A percentile compares a stretch with the other conserved stretches of the same genome.
Conservation (phyloP, 805 yeast species). For the Pichia californica region DNA sequence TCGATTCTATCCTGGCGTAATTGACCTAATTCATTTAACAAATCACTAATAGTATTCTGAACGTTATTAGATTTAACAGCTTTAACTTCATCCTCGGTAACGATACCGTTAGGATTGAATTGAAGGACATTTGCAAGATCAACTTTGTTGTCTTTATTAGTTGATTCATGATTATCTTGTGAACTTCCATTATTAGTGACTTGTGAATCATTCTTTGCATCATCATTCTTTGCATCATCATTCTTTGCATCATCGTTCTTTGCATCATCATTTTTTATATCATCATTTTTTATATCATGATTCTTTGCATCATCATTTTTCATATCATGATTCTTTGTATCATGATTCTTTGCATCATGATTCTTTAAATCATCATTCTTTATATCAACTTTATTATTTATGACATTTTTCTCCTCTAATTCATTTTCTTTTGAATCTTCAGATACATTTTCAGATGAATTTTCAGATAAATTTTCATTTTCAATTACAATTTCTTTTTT, state of each 20-base stretch:
- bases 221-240: too few relatives aligned
- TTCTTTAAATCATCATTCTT: too few relatives aligned
- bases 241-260: too few relatives aligned
- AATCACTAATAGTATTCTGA: conserved; percentile 36
- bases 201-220: conserved; percentile 3
- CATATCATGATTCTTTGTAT: too few relatives aligned
- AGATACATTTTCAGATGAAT: too few relatives aligned
- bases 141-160: too few relatives aligned
- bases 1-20: conserved; percentile 40
- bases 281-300: conserved; percentile 1
- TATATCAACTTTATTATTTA: too few relatives aligned
- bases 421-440: conserved; percentile 5
- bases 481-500: too few relatives aligned
- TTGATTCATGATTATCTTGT: conserved; percentile 7
- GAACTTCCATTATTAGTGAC: not conserved
- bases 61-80: conserved; percentile 18
- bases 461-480: too few relatives aligned
- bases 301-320: conserved; percentile 3
- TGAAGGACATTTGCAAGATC: conserved; percentile 24
- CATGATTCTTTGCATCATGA: too few relatives aligned
- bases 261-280: too few relatives aligned
- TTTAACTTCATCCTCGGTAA: conserved; percentile 22
- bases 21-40: conserved; percentile 43
- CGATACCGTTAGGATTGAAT: conserved; percentile 23
- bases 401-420: conserved; percentile 1